Base-by-base conservation (phyloP, 352 stramenopile species). In the Saprolegnia diclina region DNA sequence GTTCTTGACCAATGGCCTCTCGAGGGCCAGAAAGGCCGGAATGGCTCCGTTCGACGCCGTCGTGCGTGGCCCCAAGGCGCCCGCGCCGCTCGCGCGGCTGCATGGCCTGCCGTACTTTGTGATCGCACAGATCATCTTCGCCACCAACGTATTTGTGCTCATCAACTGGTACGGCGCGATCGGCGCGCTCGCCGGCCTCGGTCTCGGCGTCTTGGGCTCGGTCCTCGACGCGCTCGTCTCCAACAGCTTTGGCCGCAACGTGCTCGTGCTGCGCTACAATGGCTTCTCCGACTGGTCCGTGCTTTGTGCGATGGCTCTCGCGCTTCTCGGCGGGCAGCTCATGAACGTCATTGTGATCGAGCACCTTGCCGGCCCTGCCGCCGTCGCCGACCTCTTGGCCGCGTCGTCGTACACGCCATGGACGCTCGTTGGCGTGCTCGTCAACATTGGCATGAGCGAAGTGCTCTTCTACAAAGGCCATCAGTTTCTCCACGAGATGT, bases 231-330 rank as follows among this genome's bases (percentile, higher is more conserved):
- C 46, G 5, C 24, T 54, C n/a, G n/a, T 29, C 46, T 54, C 46
- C n/a, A 54, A 54, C 24, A 54, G 46, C 24, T 54, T 54, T 54
- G 24, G 46, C 46, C 5, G 5, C 46, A 54, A 54, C 46, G 5
- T 54, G 2, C 2, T 29, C n/a, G 24, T 29, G 24, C 46, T 54
- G 2, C 46, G 46, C 24, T 54, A 29, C n/a, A 54, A 54, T 54
- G 46, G 46, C n/a, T 54, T 54, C 24, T 54, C 46, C n/a, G 46
- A 54, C 24, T 54, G 46, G 46, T 54, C n/a, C 24, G 46, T 54
- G n/a, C 24, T 54, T 54, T 2, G 46, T 29, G n/a, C 46, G 24
- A 54, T 54, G 46, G 5, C 24, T 2, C n/a, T 54, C n/a, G 24
- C n/a, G n/a, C 24, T 22, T 22, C n/a, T 54, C 46, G 24, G 24